Base-by-base conservation (phyloP, 139 green algal species). In the Volvox africanus region DNA sequence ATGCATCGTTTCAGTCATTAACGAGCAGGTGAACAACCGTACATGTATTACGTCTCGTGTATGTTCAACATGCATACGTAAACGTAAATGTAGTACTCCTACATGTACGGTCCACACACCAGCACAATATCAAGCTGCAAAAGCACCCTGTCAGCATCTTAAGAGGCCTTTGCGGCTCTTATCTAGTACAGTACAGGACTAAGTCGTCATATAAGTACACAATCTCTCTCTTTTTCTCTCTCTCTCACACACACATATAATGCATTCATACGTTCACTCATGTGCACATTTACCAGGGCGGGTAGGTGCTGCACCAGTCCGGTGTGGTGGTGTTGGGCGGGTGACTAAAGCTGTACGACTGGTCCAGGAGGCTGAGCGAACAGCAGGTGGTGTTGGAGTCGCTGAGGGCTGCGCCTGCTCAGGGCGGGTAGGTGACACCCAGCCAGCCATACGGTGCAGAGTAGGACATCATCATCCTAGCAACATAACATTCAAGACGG, bases 291-390 rank as follows among this genome's bases (percentile, higher is more conserved):
- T n/a, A 90, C 73, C 86, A 90, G n/a, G 18, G 30, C 11, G 86
- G 86, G 69, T 90, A 90, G 0, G 21, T 37, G 0, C 0, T 77
- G 55, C 87, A 91, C 87, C 87, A 91, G 1, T 50, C 14, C 0
- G 87, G 76, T 12, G 50, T 0, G 1, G 32, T 30, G 14, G 0
- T 0, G 33, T 18, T 86, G 11, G 33, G 32, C 1, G 69, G 85
- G 0, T 81, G 50, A 0, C 11, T 28, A n/a, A 87, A 77, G 30
- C 30, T 61, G 81, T 77, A 87, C 28, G 81, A 87, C 61, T 87
- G 81, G 61, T 91, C 87, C 76, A 86, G 61, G 37, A 86, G 76
- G 76, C 76, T 86, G 5, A 91, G 87, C 0, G 87, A 75, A 36
- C 87, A 91, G 87, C 87, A 91, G 14, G 87, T 79, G 18, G 61